Base-by-base conservation (phyloP, 2,329 filamentous ascomycete genomes). In the Penicillium sp. region DNA sequence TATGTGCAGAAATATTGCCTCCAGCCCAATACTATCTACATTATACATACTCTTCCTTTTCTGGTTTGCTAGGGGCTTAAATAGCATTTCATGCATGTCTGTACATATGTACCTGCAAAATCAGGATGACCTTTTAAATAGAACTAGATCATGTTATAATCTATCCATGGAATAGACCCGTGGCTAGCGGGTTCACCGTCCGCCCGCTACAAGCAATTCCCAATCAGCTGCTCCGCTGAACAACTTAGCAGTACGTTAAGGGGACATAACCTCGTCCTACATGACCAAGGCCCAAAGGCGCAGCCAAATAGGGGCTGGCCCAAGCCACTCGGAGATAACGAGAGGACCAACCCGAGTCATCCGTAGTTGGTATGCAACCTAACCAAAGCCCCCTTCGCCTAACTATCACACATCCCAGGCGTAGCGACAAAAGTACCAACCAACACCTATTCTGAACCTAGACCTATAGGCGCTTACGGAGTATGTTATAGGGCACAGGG, bases 401-500 rank as follows among this genome's bases (percentile, higher is more conserved):
- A 17, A 33, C 31, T 43, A 17, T 39, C 31, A 38, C 32, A 17
- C 12, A 45, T 26, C 31, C 6, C 12, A 38, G 22, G 15, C 29
- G 7, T n/a, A 19, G 24, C 24, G 8, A 46, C 48, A 51, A 47
- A 50, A 38, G 48, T 47, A 42, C 43, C 10, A 31, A 3, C 15
- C 19, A 26, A 32, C 35, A 48, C 28, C n/a, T 33, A 24, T 10
- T 37, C 21, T 13, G 6, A 37, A 41, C 26, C 33, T 21, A 48
- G 48, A 34, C 8, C 29, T 22, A 17, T 21, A 28, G 21, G 9
- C 28, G 17, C 46, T n/a, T 32, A 31, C 8, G 19, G 17, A n/a
- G 17, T 26, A 51, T 33, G 28, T 24, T 42, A 28, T 58, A 61
- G 58, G 58, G 58, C 51, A 59, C 57, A 58, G 58, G 58, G 57